Percentiles rank a stretch among this genome's conserved stretches.
Evolutionary conservation across 495 filamentous ascomycete genomes (phyloP).

Genomic region (Terfezia claveryi): DNA sequence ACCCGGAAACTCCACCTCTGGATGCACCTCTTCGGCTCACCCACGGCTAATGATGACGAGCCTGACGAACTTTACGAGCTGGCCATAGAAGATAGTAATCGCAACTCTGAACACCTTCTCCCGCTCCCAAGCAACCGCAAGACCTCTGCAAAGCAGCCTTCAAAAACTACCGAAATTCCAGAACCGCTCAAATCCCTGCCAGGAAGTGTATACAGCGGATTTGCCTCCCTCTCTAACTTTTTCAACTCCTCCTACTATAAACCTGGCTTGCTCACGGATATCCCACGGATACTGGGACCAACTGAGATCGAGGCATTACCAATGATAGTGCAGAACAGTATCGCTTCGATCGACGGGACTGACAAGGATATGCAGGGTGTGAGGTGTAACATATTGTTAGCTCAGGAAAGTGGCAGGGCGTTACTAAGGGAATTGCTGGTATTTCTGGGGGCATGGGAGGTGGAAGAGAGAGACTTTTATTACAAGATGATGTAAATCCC

Average conservation of each 20-base stretch:
- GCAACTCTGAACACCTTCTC: not conserved
- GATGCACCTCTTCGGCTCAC: constrained; percentile 48
- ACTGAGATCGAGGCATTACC: constrained; percentile 56
- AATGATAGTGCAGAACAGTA: constrained; percentile 54
- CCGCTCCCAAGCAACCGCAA: not conserved
- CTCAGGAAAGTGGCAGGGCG: constrained; percentile 49
- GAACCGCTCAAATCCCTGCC: not conserved
- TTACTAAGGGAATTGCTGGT: constrained; percentile 49
- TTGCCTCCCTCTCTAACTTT: constrained; percentile 10
- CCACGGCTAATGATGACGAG: not conserved
- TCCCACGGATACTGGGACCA: constrained; percentile 51
- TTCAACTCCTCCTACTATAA: constrained; percentile 23
- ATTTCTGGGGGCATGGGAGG: constrained; percentile 60
- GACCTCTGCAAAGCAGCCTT: not conserved
- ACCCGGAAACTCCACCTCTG: constrained; percentile 53
- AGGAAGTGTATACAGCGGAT: not conserved
- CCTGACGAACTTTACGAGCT: not conserved
- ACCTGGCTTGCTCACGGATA: constrained; percentile 50
- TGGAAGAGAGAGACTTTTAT: constrained; percentile 57
- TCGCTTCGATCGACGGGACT: constrained; percentile 31
- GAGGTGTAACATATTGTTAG: constrained; percentile 48
- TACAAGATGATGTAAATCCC: constrained; percentile 43
- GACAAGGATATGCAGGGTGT: constrained; percentile 37
- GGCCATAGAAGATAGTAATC: not conserved
- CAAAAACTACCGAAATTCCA: not conserved